phyloP scores from a whole-genome alignment of 1,284 basidiomycete species.

The Neonothopanus nambi region DNA sequence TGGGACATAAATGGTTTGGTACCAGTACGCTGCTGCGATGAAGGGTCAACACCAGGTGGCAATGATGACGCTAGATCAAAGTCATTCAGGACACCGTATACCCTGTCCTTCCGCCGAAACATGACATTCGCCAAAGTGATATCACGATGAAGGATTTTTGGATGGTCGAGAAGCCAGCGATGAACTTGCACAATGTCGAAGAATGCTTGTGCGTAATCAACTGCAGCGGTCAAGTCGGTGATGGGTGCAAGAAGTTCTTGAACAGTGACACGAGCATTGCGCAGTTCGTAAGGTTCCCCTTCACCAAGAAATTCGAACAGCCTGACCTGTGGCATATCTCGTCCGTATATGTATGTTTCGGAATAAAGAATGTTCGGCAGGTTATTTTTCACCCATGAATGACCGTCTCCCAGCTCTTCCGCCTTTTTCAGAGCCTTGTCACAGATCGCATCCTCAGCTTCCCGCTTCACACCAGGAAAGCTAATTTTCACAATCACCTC shows the following conservation, averaged over 20 bases:
- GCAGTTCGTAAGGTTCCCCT: neutral
- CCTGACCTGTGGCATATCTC: neutral
- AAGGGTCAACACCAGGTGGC: neutral
- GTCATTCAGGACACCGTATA: slow-evolving; percentile 14
- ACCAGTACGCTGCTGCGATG: slow-evolving; percentile 4
- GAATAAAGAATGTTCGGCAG: neutral
- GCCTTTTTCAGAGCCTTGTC: neutral
- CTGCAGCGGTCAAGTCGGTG: neutral
- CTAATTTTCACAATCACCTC: slow-evolving; percentile 2
- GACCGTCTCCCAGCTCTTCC: neutral
- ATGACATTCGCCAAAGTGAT: slow-evolving; percentile 9
- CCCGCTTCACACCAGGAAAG: neutral
- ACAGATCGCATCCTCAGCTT: neutral
- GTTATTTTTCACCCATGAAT: neutral
- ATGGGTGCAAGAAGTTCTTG: neutral
- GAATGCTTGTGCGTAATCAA: slow-evolving; percentile 1
- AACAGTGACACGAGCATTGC: too few relatives aligned
- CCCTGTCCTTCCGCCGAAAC: slow-evolving; percentile 1
- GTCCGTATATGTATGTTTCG: neutral
- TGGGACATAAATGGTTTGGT: slow-evolving; percentile 14
- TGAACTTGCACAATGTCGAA: slow-evolving; percentile 5
- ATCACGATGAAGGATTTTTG: slow-evolving; percentile 9
- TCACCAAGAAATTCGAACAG: neutral
- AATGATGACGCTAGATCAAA: slow-evolving; percentile 7
- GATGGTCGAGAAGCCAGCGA: slow-evolving; percentile 1